These are phyloP conservation scores for Arabidopsis arenosa DNA, from an alignment of 345 rosid genomes.

Conservation along the genomic window DNA sequence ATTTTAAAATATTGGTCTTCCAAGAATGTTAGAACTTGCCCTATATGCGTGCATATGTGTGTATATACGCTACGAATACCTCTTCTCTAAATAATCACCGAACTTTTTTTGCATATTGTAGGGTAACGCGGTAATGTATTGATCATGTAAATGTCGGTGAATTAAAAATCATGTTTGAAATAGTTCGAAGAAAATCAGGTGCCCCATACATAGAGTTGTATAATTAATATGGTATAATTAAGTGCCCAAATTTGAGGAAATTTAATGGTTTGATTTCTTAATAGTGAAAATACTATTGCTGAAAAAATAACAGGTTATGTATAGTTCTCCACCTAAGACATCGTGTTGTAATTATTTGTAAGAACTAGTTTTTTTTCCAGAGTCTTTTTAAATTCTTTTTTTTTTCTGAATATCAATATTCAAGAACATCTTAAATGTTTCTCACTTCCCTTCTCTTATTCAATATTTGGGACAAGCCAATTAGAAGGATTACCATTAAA, in stretches of 20 bases:
- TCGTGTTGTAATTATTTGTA: background rate
- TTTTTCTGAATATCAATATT: too few species aligned
- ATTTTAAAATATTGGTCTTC: background rate
- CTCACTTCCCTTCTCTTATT: too few species aligned
- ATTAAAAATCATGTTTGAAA: background rate
- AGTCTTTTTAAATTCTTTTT: background rate
- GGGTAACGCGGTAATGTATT: slow-evolving; percentile 3
- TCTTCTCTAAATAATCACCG: slow-evolving; percentile 33
- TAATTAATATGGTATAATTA: background rate
- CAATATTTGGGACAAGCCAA: too few species aligned
- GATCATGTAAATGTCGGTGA: slow-evolving; percentile 27
- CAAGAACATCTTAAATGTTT: too few species aligned
- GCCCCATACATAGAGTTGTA: background rate
- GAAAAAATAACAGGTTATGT: background rate
- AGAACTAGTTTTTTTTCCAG: background rate
- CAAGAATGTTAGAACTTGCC: background rate
- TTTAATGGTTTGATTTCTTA: background rate
- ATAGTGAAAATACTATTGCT: background rate
- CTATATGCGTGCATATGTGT: background rate
- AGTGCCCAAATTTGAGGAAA: slow-evolving; percentile 29
- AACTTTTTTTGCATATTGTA: background rate
- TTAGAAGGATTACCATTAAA: too few species aligned
- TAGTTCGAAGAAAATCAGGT: background rate
- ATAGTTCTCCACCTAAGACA: background rate
- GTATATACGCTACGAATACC: background rate